phyloP scores from a whole-genome alignment of 2,329 filamentous ascomycete species.

The Curvularia sp. region DNA sequence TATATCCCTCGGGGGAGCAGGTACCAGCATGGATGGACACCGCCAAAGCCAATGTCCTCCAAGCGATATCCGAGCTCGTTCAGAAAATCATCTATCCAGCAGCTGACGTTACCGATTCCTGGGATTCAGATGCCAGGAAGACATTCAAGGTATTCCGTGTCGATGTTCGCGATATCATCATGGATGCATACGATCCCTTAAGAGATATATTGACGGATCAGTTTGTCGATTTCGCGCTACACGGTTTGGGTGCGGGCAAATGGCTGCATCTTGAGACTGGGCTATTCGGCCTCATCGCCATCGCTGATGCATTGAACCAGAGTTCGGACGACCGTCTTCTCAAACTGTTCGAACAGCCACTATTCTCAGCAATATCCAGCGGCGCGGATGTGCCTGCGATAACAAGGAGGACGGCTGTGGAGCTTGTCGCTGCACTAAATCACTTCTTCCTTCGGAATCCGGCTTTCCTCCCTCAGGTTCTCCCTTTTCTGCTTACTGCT shows the following conservation, averaged over 20 bases:
- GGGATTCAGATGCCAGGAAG: constrained; percentile 73
- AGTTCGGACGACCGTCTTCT: constrained; percentile 65
- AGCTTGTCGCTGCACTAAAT: constrained; percentile 74
- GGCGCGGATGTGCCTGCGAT: constrained; percentile 64
- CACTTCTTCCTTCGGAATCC: constrained; percentile 78
- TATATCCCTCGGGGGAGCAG: constrained; percentile 46
- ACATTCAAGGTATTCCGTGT: constrained; percentile 76
- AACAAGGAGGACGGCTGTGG: constrained; percentile 72
- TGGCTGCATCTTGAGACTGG: constrained; percentile 62
- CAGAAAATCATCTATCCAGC: constrained; percentile 74
- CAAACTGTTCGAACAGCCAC: constrained; percentile 69
- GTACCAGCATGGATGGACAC: constrained; percentile 63
- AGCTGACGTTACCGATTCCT: constrained; percentile 63
- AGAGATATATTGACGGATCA: constrained; percentile 56
- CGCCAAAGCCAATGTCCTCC: constrained; percentile 67
- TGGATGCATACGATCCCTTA: constrained; percentile 70
- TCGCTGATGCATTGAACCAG: constrained; percentile 71
- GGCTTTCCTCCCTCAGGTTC: constrained; percentile 70
- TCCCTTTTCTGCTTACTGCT: constrained; percentile 77
- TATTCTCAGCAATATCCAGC: constrained; percentile 59
- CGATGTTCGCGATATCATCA: constrained; percentile 79
- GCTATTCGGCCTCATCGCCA: constrained; percentile 68
- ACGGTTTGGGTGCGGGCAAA: constrained; percentile 50
- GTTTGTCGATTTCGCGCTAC: constrained; percentile 55
- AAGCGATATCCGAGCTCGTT: constrained; percentile 71